phyloP scores from a whole-genome alignment of 345 rosid genomes.

The Sisymbrium altissimum region DNA sequence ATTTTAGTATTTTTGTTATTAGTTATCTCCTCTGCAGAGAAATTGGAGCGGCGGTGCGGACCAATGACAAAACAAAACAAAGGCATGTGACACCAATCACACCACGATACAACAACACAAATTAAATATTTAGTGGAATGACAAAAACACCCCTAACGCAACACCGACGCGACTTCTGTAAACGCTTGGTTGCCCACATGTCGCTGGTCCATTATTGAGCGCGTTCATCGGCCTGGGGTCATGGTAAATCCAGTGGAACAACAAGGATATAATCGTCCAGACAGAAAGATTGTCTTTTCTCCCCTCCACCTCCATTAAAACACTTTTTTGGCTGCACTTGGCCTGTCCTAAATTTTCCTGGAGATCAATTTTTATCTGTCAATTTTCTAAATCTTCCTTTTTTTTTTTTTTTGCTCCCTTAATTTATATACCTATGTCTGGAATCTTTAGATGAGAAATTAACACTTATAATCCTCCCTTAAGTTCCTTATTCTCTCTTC shows the following conservation, averaged over 20 bases:
- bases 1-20: background rate
- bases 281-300: slow-evolving; percentile 14
- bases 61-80: background rate
- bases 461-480: background rate
- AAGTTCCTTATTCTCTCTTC: background rate
- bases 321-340: slow-evolving; percentile 29
- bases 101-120: slow-evolving; percentile 21
- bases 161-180: slow-evolving; percentile 29
- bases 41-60: slow-evolving; percentile 25
- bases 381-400: background rate
- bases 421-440: too few species aligned
- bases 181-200: slow-evolving; percentile 29
- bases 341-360: slow-evolving; percentile 7
- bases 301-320: slow-evolving; percentile 3
- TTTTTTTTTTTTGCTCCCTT: background rate
- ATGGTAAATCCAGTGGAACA: background rate
- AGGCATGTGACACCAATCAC: slow-evolving; percentile 34
- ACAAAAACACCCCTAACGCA: slow-evolving; percentile 7
- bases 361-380: slow-evolving; percentile 17
- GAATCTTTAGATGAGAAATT: background rate
- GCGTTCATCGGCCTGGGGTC: slow-evolving; percentile 3
- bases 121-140: background rate
- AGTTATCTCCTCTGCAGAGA: background rate
- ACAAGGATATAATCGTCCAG: slow-evolving; percentile 13
- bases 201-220: slow-evolving; percentile 6